Evolutionary conservation across 2,329 filamentous ascomycete genomes (phyloP), one percentile per base, ranked within the genome.

Genomic region (Fusarium denticulatum): DNA sequence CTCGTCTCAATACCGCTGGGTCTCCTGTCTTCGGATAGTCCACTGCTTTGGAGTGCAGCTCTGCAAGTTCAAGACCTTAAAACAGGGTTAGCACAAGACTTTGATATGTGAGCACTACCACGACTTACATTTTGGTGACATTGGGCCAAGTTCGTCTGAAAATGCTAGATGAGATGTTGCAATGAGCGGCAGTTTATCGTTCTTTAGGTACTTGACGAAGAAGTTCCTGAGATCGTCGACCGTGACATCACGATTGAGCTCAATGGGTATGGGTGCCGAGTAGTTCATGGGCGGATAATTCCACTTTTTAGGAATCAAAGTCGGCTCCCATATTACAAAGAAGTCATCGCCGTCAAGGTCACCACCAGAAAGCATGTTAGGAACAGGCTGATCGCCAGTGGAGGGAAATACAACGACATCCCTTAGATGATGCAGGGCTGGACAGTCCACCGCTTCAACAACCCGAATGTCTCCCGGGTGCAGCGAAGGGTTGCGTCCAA

Each of bases 331-430:
- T 50, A 98, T 92, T 10, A 98, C 91, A 62, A 98, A 92, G 80
- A 95, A 99, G 79, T 99, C 96, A 77, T 99, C 96, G 0, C 96
- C 96, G 79, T 99, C 96, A 1, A 99, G 87, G 79, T 99, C 96
- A 1, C 96, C 96, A 5, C 96, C 96, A 8, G 96, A 97, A 72
- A 96, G 95, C 96, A 98, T 98, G 77, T 93, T 95, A 2, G 95
- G 91, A 28, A 99, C 84, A 71, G 97, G 94, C 22, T 93, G 88
- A 78, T 98, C 94, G 0, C 96, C 96, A 0, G 86, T 92, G 40
- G 93, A 90, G 2, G 96, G 94, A 55, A 99, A 92, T 0, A 98
- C 95, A 3, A 98, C 92, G 2, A 97, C 93, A 79, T 98, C 92
- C 64, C 89, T 91, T 8, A 98, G 86, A 77, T 98, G 94, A 50